These are phyloP conservation scores for Vaccinium darrowii DNA, from an alignment of 148 eudicot genomes.

Conservation along the genomic window DNA sequence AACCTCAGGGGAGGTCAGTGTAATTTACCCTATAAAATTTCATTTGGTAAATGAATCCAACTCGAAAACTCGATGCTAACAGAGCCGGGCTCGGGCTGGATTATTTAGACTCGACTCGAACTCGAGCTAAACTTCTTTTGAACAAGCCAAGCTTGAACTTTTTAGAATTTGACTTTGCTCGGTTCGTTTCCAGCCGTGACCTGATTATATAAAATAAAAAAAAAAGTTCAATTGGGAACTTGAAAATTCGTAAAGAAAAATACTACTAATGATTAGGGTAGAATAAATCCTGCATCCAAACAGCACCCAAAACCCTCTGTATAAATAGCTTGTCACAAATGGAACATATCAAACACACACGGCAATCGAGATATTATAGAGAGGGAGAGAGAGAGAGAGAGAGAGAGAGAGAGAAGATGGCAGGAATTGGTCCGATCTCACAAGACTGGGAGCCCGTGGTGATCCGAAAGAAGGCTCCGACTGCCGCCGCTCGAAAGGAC, in stretches of 20 bases:
- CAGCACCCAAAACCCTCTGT: neutral
- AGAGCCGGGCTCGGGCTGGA: too few species aligned
- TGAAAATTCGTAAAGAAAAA: too few species aligned
- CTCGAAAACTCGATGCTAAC: neutral
- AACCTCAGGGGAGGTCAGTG: too few species aligned
- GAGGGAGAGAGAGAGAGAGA: neutral
- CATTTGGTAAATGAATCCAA: too few species aligned
- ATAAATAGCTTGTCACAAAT: neutral
- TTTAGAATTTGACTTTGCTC: too few species aligned
- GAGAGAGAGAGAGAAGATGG: conserved; percentile 27
- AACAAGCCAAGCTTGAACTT: neutral
- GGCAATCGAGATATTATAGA: neutral
- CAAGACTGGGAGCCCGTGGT: conserved; percentile 99
- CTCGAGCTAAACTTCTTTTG: neutral
- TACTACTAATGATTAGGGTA: too few species aligned
- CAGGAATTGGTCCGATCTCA: conserved; percentile 55
- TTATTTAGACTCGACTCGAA: too few species aligned
- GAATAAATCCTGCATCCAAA: neutral
- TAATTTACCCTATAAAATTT: too few species aligned
- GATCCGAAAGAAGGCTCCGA: conserved; percentile 90
- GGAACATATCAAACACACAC: neutral
- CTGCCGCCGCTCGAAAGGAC: conserved; percentile 89
- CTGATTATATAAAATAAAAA: too few species aligned
- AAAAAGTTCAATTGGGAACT: too few species aligned
- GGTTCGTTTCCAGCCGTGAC: too few species aligned